Evolutionary conservation across 2,329 filamentous ascomycete genomes (phyloP), one percentile per base, ranked within the genome.

Genomic region (Dichotomopilus funicola): DNA sequence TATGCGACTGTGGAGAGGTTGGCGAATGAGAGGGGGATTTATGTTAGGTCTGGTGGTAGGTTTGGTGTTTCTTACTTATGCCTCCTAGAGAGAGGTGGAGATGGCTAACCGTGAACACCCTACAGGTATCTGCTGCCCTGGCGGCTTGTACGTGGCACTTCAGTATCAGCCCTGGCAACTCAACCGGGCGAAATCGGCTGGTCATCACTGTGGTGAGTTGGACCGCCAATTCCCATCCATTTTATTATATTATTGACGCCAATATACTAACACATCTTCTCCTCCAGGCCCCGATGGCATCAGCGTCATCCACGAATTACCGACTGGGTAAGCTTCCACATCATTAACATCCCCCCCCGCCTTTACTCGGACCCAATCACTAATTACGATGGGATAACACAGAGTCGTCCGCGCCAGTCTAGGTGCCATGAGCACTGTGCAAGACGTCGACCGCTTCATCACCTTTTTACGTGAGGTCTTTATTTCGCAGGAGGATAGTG

Each of bases 371-470:
- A 46, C 6, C 40, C 40, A 31, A 34, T 49, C 19, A 44, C 40
- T 49, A 12, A 12, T 27, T 9, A 6, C 55, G 49, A 31, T 51
- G 40, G 12, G 12, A 40, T 50, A 1, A 6, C 5, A 10, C 58
- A 77, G 83, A 0, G 80, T 86, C 44, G 79, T 85, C 6, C 73
- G 83, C 19, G 78, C 77, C 5, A 83, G 80, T 56, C 70, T 86
- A 1, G 83, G 83, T 0, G 81, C 82, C 10, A 83, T 83, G 79
- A 83, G 77, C 58, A 83, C 78, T 2, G 65, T 73, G 19, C 67
- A 71, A 3, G 83, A 86, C 59, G 73, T 85, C 11, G 73, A 80
- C 19, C 64, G 66, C 0, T 75, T 82, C 40, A 50, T 80, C 6
- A 58, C 67, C 3, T 82, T 82, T 55, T 62, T 80, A 9, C 69